Percentiles rank a stretch among this genome's conserved stretches.
phyloP scores from a whole-genome alignment of 164 flowering plant genomes.

The Dillenia turbinata region DNA sequence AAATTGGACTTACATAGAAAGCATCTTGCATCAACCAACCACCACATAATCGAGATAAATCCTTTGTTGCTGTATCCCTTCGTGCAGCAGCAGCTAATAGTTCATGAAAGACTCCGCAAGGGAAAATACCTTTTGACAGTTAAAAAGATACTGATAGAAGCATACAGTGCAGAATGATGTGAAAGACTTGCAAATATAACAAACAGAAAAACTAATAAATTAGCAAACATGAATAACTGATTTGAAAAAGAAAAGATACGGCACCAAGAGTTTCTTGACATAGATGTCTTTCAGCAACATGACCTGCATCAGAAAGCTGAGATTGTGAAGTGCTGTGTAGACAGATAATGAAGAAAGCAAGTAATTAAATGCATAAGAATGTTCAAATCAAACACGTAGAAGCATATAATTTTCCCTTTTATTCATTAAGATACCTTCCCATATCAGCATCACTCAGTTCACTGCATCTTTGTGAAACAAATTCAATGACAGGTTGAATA shows the following conservation, averaged over 20 bases:
- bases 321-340: conserved; percentile 89
- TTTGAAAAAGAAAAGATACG: conserved; percentile 56
- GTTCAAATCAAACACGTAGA: too few relatives aligned
- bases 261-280: conserved; percentile 88
- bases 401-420: too few relatives aligned
- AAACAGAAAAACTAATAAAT: neutral
- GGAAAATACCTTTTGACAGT: conserved; percentile 57
- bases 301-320: conserved; percentile 65
- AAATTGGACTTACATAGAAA: conserved; percentile 61
- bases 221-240: neutral
- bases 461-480: conserved; percentile 65
- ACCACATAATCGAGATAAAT: conserved; percentile 86
- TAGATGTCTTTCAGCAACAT: conserved; percentile 73
- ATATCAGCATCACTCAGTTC: conserved; percentile 80
- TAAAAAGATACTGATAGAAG: conserved; percentile 28
- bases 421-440: conserved; percentile 45
- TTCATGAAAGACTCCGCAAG: conserved; percentile 93
- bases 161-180: neutral
- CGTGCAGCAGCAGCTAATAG: conserved; percentile 81
- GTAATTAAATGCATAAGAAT: too few relatives aligned
- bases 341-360: neutral
- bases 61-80: conserved; percentile 86
- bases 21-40: conserved; percentile 99
- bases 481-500: conserved; percentile 83
- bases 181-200: neutral